A percentile compares a stretch with the other conserved stretches of the same genome.
Evolutionary conservation across 352 stramenopile species (phyloP).

Genomic region (Globisporangium orthogonon): DNA sequence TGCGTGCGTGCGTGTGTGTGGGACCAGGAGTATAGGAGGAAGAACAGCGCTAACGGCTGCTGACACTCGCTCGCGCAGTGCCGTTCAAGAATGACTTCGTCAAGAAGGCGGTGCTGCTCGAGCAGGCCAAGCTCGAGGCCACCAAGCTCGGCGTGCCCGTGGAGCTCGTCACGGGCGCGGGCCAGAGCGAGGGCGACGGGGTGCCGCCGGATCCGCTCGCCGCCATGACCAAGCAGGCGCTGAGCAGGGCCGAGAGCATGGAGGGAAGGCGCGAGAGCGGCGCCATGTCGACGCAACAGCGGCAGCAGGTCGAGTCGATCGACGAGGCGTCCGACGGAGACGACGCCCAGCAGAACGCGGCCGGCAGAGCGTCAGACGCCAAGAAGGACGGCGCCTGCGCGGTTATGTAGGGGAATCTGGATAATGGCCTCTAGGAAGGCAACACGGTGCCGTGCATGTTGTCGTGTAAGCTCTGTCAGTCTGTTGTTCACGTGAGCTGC

Average conservation of each 20-base stretch:
- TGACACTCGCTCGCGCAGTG: conserved; percentile 21
- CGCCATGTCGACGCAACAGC: background rate
- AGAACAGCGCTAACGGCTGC: too few species aligned
- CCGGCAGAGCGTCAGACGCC: too few species aligned
- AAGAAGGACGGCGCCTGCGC: background rate
- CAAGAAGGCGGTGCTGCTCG: conserved; percentile 69
- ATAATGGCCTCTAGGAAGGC: background rate
- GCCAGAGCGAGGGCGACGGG: conserved; percentile 21
- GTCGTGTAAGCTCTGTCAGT: background rate
- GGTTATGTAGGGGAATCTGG: background rate
- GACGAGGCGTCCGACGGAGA: background rate
- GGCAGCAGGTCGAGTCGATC: too few species aligned
- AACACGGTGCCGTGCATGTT: background rate
- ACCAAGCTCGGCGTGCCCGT: conserved; percentile 59
- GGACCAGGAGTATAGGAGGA: too few species aligned
- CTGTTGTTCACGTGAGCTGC: background rate
- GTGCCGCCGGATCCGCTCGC: background rate
- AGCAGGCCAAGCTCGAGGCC: conserved; percentile 72
- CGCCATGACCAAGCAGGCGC: conserved; percentile 49
- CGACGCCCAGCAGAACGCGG: background rate
- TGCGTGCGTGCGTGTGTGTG: background rate
- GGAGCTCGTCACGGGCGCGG: conserved; percentile 41
- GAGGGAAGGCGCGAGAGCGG: background rate
- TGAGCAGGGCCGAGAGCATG: conserved; percentile 77
- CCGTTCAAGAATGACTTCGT: conserved; percentile 80